Evolutionary conservation across 352 stramenopile species (phyloP).

Genomic region (Phytopythium helicoides): DNA sequence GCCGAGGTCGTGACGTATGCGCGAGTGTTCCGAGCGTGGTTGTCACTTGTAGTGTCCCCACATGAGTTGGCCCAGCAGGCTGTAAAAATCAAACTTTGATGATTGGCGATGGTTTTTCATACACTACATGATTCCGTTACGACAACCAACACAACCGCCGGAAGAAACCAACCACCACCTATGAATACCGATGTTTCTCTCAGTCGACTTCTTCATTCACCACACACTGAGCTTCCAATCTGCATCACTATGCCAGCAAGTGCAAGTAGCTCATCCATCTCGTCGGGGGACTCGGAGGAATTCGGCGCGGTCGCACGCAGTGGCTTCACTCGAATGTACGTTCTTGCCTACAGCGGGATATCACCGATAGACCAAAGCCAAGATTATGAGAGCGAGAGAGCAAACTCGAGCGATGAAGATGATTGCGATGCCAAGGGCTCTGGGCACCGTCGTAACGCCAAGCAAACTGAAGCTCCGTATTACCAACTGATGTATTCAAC

Average conservation of each 20-base stretch:
- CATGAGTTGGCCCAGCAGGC: too few relatives aligned
- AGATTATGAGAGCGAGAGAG: conserved; percentile 20
- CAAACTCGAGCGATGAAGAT: neutral
- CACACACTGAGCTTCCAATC: too few relatives aligned
- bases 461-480: conserved; percentile 12
- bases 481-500: conserved; percentile 49
- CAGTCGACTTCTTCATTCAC: too few relatives aligned
- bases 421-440: conserved; percentile 15
- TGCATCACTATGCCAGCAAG: conserved; percentile 2
- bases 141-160: too few relatives aligned
- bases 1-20: too few relatives aligned
- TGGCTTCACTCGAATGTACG: conserved; percentile 68
- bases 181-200: neutral
- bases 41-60: too few relatives aligned
- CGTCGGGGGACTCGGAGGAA: conserved; percentile 54
- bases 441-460: neutral
- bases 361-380: conserved; percentile 21
- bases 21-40: too few relatives aligned
- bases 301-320: conserved; percentile 49
- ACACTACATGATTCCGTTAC: too few relatives aligned
- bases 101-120: too few relatives aligned
- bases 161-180: neutral
- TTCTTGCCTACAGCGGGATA: conserved; percentile 30
- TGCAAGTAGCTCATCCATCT: conserved; percentile 28
- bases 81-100: too few relatives aligned